Evolutionary conservation across 345 rosid genomes (phyloP).

Genomic region (Litchi chinensis): DNA sequence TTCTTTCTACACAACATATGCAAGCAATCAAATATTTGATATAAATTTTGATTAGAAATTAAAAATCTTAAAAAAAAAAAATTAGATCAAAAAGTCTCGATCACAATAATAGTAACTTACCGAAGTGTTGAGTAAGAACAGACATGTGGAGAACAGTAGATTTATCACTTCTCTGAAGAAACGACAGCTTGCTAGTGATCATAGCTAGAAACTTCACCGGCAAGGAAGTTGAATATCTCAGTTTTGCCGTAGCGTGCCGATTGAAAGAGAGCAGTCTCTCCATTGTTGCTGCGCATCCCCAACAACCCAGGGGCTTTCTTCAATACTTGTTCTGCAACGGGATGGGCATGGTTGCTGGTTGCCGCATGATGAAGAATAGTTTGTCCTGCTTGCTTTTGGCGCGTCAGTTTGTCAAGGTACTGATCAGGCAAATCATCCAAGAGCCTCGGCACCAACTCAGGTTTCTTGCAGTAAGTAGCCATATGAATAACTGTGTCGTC

Average conservation of each 20-base stretch:
- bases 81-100: not conserved
- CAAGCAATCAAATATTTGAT: too few relatives aligned
- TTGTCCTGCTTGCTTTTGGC: slow-evolving; percentile 13
- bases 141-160: slow-evolving; percentile 13
- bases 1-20: too few relatives aligned
- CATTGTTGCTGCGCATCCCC: slow-evolving; percentile 9
- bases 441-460: not conserved
- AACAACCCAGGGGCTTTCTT: not conserved
- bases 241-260: not conserved
- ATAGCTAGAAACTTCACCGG: not conserved
- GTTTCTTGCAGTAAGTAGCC: not conserved
- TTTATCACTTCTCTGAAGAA: not conserved
- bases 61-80: slow-evolving; percentile 13
- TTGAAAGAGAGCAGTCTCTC: not conserved
- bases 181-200: not conserved
- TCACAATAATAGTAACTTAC: not conserved
- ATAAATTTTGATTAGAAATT: too few relatives aligned
- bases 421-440: not conserved
- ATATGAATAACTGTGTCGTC: too few relatives aligned
- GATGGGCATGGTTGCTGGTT: not conserved
- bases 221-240: too few relatives aligned
- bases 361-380: slow-evolving; percentile 28
- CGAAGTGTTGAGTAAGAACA: too few relatives aligned
- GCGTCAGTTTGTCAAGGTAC: not conserved
- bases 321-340: not conserved